Percentiles rank a stretch among this genome's conserved stretches.
Evolutionary conservation across 2,329 filamentous ascomycete genomes (phyloP).

Genomic region (Penicillium sp.): DNA sequence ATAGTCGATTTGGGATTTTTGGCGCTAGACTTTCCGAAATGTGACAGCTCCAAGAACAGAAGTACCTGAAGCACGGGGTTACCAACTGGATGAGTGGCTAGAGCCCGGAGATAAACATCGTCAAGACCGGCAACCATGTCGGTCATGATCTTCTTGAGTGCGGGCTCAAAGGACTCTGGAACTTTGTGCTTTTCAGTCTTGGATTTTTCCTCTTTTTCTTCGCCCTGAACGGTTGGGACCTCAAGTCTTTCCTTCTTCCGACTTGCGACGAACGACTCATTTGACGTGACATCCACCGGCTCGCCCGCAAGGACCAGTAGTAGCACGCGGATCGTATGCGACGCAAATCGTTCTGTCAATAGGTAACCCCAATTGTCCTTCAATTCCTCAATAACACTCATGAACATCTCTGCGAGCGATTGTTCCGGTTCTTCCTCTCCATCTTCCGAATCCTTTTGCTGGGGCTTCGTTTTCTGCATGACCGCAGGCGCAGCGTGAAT

Average conservation of each 20-base stretch:
- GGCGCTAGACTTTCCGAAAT: conserved; percentile 66
- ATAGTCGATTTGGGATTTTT: conserved; percentile 69
- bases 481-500: conserved; percentile 76
- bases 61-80: conserved; percentile 92
- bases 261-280: conserved; percentile 77
- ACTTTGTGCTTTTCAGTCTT: conserved; percentile 57
- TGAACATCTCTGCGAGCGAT: conserved; percentile 80
- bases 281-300: conserved; percentile 68
- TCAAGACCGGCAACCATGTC: conserved; percentile 75
- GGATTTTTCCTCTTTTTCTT: conserved; percentile 50
- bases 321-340: conserved; percentile 83
- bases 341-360: conserved; percentile 84
- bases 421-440: conserved; percentile 49
- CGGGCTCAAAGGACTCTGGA: conserved; percentile 73
- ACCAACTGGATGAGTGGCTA: conserved; percentile 85
- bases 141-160: conserved; percentile 76
- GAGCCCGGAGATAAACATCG: conserved; percentile 73
- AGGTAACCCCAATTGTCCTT: conserved; percentile 79
- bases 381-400: conserved; percentile 82
- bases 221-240: conserved; percentile 48
- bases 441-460: conserved; percentile 44
- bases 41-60: conserved; percentile 77
- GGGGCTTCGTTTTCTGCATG: conserved; percentile 65
- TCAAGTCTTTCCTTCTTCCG: conserved; percentile 87
- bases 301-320: conserved; percentile 82